These are phyloP conservation scores for Pleodorina starrii DNA, from an alignment of 139 green algal species.

Conservation along the genomic window DNA sequence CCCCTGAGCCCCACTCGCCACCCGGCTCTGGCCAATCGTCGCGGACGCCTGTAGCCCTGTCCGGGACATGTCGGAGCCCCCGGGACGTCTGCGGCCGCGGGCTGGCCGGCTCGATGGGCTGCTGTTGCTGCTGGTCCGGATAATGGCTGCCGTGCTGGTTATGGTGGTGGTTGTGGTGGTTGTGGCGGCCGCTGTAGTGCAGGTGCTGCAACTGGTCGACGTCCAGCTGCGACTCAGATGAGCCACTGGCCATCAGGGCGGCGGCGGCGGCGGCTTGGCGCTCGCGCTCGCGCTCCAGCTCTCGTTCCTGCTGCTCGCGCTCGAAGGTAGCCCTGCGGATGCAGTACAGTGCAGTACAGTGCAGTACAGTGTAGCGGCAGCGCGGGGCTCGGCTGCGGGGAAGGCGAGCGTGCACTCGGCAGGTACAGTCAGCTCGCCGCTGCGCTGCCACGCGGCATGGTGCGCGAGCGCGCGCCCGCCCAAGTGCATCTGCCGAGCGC, in stretches of 20 bases:
- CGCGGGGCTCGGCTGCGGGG: neutral
- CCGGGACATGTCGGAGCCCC: too few relatives aligned
- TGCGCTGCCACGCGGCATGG: neutral
- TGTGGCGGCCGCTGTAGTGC: neutral
- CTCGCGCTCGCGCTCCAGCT: neutral
- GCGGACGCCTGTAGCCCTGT: neutral
- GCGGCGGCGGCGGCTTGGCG: neutral
- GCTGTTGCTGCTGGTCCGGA: neutral
- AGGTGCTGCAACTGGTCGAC: neutral
- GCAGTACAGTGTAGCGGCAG: too few relatives aligned
- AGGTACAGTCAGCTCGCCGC: neutral
- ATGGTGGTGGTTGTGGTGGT: neutral
- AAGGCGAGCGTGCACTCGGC: neutral
- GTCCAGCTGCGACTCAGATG: neutral
- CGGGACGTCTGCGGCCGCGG: neutral
- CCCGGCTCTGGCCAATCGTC: neutral
- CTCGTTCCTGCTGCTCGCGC: neutral
- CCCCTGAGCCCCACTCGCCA: too few relatives aligned
- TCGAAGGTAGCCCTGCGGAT: constrained; percentile 16
- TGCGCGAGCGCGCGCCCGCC: neutral
- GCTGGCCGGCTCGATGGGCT: neutral
- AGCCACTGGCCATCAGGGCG: neutral
- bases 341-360: too few relatives aligned
- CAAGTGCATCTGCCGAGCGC: too few relatives aligned
- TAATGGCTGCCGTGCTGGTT: neutral